Evolutionary conservation across 805 yeast species (phyloP).

Genomic region (Metschnikowia matae): DNA sequence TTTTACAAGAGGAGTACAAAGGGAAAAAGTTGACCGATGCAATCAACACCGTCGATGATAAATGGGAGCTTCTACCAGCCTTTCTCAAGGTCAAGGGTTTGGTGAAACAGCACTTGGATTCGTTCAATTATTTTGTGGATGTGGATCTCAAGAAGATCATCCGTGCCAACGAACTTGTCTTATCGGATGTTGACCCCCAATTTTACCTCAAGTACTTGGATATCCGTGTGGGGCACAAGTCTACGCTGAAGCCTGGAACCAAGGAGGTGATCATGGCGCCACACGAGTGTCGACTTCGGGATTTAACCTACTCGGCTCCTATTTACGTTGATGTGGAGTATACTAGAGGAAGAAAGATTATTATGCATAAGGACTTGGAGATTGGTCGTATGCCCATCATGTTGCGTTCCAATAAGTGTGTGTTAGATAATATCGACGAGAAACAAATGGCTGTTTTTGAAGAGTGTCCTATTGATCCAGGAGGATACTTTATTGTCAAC

Average conservation of each 20-base stretch:
- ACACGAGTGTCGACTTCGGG: constrained; percentile 93
- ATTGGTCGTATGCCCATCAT: constrained; percentile 99
- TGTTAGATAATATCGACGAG: constrained; percentile 73
- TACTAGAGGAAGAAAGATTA: constrained; percentile 89
- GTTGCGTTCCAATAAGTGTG: constrained; percentile 91
- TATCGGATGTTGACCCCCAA: constrained; percentile 96
- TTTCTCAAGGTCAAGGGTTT: constrained; percentile 92
- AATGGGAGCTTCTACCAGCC: constrained; percentile 96
- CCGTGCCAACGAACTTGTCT: constrained; percentile 80
- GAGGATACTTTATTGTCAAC: constrained; percentile 95
- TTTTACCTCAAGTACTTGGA: constrained; percentile 90
- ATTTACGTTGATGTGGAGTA: constrained; percentile 96
- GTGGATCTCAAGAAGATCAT: constrained; percentile 89
- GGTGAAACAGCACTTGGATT: constrained; percentile 95
- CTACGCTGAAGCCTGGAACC: constrained; percentile 45
- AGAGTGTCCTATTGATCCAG: constrained; percentile 98
- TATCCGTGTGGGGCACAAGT: constrained; percentile 81
- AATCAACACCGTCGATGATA: constrained; percentile 87
- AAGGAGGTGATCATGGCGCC: constrained; percentile 75
- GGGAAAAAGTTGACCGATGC: constrained; percentile 87
- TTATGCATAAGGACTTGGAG: constrained; percentile 83
- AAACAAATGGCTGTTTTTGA: constrained; percentile 79
- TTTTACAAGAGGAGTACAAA: constrained; percentile 74
- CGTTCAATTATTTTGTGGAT: constrained; percentile 96
- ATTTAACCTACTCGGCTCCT: constrained; percentile 91